Evolutionary conservation across 2,329 filamentous ascomycete genomes (phyloP).

Genomic region (Neofusicoccum cordaticola): DNA sequence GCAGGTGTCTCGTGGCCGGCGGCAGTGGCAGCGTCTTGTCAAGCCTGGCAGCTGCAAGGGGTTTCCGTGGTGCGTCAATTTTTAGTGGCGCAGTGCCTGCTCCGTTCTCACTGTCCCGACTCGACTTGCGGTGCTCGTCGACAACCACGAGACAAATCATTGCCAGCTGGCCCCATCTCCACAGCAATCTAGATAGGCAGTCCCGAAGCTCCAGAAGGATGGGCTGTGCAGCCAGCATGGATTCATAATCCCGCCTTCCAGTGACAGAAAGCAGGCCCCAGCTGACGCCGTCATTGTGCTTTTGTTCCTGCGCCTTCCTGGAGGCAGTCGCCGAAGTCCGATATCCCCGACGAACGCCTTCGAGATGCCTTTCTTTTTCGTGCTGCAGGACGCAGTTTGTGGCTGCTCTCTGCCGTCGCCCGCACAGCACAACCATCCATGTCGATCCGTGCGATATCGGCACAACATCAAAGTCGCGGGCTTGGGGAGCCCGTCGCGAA

Average conservation of each 20-base stretch:
- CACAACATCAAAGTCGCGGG: no score
- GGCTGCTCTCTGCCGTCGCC: neutral
- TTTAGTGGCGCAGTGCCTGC: no score
- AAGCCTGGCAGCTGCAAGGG: neutral
- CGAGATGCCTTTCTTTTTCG: neutral
- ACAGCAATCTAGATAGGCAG: no score
- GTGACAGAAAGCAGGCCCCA: no score
- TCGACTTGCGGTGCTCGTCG: no score
- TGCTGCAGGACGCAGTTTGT: neutral
- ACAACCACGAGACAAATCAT: no score
- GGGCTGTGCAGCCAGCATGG: no score
- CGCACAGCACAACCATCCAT: neutral
- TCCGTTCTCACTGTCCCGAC: no score
- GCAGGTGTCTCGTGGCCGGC: neutral
- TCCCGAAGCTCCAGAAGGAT: no score
- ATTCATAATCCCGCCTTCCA: no score
- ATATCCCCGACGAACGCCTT: neutral
- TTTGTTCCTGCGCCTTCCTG: neutral
- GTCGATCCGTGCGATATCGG: neutral
- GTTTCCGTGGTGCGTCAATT: neutral
- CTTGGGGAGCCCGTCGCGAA: no score
- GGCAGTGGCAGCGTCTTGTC: neutral
- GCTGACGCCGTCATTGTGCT: neutral
- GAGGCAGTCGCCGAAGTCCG: conserved; percentile 1
- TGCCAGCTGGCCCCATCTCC: no score